phyloP scores from a whole-genome alignment of 371 early-diverging fungal species.

The Mortierella sp. region DNA sequence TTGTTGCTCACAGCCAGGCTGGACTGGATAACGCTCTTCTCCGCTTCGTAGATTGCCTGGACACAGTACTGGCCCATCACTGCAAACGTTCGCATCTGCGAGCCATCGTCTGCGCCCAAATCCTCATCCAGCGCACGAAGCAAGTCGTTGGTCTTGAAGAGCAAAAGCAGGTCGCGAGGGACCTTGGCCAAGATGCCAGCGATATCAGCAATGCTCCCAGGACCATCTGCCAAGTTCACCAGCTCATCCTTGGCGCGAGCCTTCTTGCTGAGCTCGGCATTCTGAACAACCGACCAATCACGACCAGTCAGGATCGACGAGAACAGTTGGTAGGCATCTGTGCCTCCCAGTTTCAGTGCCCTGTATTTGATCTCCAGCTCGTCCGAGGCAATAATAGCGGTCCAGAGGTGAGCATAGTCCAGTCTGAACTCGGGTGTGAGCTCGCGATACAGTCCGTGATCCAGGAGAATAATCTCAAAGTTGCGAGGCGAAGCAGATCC shows the following conservation, averaged over 20 bases:
- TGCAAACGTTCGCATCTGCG: conserved; percentile 65
- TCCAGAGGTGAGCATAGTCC: conserved; percentile 92
- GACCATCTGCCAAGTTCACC: conserved; percentile 50
- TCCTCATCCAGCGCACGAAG: conserved; percentile 75
- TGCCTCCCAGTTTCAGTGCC: conserved; percentile 73
- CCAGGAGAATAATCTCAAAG: conserved; percentile 91
- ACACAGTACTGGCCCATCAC: conserved; percentile 70
- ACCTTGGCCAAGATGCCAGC: conserved; percentile 83
- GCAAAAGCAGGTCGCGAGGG: conserved; percentile 83
- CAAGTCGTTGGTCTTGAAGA: conserved; percentile 93
- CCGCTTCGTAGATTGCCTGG: conserved; percentile 62
- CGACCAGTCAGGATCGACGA: conserved; percentile 90
- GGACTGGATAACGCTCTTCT: conserved; percentile 17
- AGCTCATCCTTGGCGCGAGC: conserved; percentile 69
- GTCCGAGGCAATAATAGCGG: conserved; percentile 82
- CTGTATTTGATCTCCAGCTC: conserved; percentile 74
- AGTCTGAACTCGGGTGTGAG: conserved; percentile 81
- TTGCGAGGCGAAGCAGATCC: conserved; percentile 69
- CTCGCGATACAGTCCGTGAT: conserved; percentile 93
- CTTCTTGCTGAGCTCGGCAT: conserved; percentile 61
- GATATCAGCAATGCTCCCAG: conserved; percentile 74
- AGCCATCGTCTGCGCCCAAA: conserved; percentile 51
- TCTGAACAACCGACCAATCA: conserved; percentile 80
- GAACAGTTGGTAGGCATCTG: conserved; percentile 86
- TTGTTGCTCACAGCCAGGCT: conserved; percentile 6